Conservation (phyloP, 345 rosid species). For the Lepidium didymum region DNA sequence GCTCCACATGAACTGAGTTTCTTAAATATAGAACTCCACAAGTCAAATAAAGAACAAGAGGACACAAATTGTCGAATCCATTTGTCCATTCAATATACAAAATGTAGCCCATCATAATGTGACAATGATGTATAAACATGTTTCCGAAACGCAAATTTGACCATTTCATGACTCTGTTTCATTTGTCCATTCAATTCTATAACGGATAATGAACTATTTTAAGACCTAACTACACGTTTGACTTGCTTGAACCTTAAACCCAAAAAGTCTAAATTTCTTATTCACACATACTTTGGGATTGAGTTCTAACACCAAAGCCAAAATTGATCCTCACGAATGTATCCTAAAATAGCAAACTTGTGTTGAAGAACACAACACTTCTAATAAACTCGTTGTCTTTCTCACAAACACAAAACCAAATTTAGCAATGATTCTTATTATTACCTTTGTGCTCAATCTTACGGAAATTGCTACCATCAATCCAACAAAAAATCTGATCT, state of each 20-base stretch:
- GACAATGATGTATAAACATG: background rate
- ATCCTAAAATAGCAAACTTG: background rate
- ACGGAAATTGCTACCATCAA: background rate
- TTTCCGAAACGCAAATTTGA: background rate
- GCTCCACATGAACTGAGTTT: background rate
- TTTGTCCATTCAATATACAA: background rate
- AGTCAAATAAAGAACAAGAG: background rate
- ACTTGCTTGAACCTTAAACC: background rate
- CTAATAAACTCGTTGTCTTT: constrained; percentile 9
- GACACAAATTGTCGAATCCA: background rate
- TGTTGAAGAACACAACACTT: background rate
- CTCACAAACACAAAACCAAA: constrained; percentile 1
- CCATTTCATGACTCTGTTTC: too few species aligned
- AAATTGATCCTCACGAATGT: background rate
- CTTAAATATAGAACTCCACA: background rate
- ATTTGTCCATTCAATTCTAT: background rate
- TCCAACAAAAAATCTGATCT: background rate
- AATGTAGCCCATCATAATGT: background rate
- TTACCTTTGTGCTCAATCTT: background rate
- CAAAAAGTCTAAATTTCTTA: background rate
- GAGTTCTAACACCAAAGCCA: background rate
- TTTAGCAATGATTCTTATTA: constrained; percentile 4
- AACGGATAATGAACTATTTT: background rate
- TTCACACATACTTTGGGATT: background rate
- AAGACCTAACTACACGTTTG: background rate